Conservation (phyloP, 2,329 filamentous ascomycete genomes). For the Trichoderma brevicompactum region DNA sequence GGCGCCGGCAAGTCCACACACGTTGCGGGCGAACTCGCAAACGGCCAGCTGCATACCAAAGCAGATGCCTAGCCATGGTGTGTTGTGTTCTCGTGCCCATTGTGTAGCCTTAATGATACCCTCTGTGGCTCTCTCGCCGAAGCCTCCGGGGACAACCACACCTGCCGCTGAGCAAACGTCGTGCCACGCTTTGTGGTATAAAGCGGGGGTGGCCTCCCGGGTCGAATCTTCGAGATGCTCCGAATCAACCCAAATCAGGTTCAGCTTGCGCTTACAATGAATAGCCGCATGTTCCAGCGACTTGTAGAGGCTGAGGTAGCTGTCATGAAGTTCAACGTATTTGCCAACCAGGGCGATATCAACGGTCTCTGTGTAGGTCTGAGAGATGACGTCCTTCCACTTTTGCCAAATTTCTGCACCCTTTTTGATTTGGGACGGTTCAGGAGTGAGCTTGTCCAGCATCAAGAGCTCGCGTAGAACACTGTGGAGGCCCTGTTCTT, state of each 20-base stretch:
- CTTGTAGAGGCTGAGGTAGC: conserved; percentile 81
- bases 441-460: conserved; percentile 61
- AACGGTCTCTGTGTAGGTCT: conserved; percentile 69
- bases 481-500: conserved; percentile 75
- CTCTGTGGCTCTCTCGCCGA: conserved; percentile 79
- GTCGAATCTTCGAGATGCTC: conserved; percentile 76
- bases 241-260: conserved; percentile 83
- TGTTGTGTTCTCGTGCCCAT: conserved; percentile 81
- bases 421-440: conserved; percentile 59
- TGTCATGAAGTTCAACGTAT: conserved; percentile 83
- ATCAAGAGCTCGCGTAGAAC: conserved; percentile 69
- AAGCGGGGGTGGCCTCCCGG: conserved; percentile 65
- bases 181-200: conserved; percentile 87
- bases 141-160: conserved; percentile 62
- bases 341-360: conserved; percentile 90
- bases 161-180: conserved; percentile 71
- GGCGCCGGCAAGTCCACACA: conserved; percentile 65
- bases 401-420: conserved; percentile 74
- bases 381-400: conserved; percentile 73
- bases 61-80: conserved; percentile 87
- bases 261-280: conserved; percentile 78
- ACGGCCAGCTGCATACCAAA: conserved; percentile 92
- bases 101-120: conserved; percentile 89
- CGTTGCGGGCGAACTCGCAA: conserved; percentile 81
- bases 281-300: conserved; percentile 90